Evolutionary conservation across 495 filamentous ascomycete genomes (phyloP).

Genomic region (Hypoxylon trugodes): DNA sequence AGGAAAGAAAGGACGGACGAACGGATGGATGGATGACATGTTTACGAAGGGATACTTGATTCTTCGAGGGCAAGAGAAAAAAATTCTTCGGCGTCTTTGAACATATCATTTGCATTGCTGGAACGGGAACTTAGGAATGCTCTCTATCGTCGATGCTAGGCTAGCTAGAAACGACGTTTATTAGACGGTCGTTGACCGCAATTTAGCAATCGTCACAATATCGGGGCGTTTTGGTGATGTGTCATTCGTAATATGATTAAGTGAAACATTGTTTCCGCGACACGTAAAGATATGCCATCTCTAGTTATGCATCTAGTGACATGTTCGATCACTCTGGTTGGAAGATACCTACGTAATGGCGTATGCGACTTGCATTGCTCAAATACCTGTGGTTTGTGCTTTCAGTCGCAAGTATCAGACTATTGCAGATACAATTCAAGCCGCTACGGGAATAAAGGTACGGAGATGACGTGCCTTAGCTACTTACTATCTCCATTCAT

Average conservation of each 20-base stretch:
- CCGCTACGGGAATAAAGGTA: too few relatives aligned
- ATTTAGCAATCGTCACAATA: conserved; percentile 38
- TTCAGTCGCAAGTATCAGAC: too few relatives aligned
- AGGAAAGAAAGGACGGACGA: conserved; percentile 11
- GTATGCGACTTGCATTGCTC: too few relatives aligned
- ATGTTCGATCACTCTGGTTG: too few relatives aligned
- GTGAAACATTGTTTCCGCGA: background rate
- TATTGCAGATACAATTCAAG: too few relatives aligned
- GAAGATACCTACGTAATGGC: too few relatives aligned
- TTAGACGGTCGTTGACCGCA: conserved; percentile 24
- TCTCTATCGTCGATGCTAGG: conserved; percentile 31
- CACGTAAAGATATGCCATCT: background rate
- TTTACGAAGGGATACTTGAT: conserved; percentile 10
- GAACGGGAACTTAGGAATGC: conserved; percentile 31
- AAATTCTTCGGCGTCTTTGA: conserved; percentile 45
- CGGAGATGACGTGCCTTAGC: conserved; percentile 17
- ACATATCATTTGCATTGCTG: conserved; percentile 44
- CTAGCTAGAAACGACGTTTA: conserved; percentile 22
- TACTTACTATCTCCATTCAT: conserved; percentile 14
- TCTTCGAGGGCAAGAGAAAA: conserved; percentile 19
- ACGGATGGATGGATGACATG: conserved; percentile 15
- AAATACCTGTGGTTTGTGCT: too few relatives aligned
- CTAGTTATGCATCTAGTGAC: too few relatives aligned
- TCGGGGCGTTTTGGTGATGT: background rate
- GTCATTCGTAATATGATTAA: background rate